Base-by-base conservation (phyloP, 768 basidiomycete genomes). In the Suillus bovinus region DNA sequence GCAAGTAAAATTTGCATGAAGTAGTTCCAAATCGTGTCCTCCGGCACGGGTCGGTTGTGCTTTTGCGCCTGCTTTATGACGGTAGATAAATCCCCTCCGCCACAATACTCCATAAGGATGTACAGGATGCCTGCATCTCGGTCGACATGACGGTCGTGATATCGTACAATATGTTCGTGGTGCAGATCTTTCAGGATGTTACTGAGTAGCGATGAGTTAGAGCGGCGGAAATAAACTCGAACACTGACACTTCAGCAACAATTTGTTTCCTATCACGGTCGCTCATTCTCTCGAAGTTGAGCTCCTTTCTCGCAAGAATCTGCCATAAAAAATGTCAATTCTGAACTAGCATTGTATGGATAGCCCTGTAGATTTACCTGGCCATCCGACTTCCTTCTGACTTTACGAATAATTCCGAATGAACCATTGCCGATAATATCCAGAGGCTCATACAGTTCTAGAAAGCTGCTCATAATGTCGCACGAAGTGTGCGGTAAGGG, bases 91-190 rank as follows among this genome's bases (percentile, higher is more conserved):
- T 99, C 97, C 14, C 97, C 97, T 24, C 95, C 96, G 5, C 94
- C 95, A 71, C 97, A 99, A 74, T 94, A 99, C 79, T 99, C 97
- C 97, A 99, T 99, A 67, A 99, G 82, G 64, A 99, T 98, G 74
- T 98, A 99, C 49, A 99, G 85, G 61, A 95, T 91, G 24, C 94
- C 94, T 42, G 85, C 83, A 57, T 95, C 92, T 64, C 91, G 82
- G 79, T 99, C 97, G 62, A 98, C 93, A 71, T 91, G 82, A 64
- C 94, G 84, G 81, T 97, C 94, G 68, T 93, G 88, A 75, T 96
- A 96, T 68, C 92, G 92, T 64, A 99, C 97, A 65, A 99, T 99
- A 76, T 99, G 91, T 72, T 93, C 91, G 76, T 99, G 94, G 68
- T 94, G 85, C 20, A 99, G 82, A 71, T 96, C 94, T 78, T 97